Conservation (phyloP, 1,284 basidiomycete species). For the Cryptococcus sp. region DNA sequence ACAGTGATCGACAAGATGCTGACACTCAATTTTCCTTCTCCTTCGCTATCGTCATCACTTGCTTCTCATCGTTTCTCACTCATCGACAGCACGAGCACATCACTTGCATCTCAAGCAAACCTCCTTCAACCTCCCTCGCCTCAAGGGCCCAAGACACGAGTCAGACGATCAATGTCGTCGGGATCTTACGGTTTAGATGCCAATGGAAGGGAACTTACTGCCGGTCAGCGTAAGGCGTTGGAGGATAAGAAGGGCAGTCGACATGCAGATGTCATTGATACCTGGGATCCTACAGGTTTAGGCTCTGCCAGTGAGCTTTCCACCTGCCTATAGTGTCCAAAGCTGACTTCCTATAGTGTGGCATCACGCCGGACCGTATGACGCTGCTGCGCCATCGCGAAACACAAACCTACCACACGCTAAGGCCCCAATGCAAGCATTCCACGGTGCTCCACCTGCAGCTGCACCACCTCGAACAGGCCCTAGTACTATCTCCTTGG, state of each 20-base stretch:
- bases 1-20: constrained; percentile 3
- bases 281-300: constrained; percentile 47
- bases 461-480: constrained; percentile 12
- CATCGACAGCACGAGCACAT: constrained; percentile 17
- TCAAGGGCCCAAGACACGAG: constrained; percentile 8
- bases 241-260: constrained; percentile 40
- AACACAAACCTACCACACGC: constrained; percentile 34
- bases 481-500: constrained; percentile 20
- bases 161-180: constrained; percentile 32
- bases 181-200: constrained; percentile 29
- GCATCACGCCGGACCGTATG: constrained; percentile 47
- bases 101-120: constrained; percentile 22
- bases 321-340: neutral
- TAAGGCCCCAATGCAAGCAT: constrained; percentile 45
- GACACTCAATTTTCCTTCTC: constrained; percentile 5
- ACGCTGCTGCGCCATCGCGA: constrained; percentile 46
- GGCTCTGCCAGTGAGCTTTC: constrained; percentile 40
- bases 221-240: constrained; percentile 29
- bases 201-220: constrained; percentile 17
- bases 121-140: constrained; percentile 15
- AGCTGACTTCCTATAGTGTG: constrained; percentile 37
- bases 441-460: constrained; percentile 16
- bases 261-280: constrained; percentile 47
- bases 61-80: constrained; percentile 9
- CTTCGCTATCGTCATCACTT: neutral